Base-by-base conservation (phyloP, 352 stramenopile species). In the Phytopythium cucurbitacearum region DNA sequence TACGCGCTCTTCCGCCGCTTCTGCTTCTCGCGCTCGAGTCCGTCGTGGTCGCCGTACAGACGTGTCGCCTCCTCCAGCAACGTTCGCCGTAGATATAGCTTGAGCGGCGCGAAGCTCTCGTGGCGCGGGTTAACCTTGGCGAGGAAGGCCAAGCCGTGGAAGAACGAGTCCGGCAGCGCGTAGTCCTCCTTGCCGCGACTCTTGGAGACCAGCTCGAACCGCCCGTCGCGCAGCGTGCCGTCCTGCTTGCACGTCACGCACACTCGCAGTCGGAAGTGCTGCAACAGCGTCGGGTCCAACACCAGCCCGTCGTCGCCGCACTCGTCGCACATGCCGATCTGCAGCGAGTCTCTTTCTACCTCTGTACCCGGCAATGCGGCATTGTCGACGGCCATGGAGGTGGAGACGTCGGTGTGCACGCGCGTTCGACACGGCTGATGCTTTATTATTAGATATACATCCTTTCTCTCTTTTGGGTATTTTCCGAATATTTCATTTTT, bases 211-310 rank as follows among this genome's bases (percentile, higher is more conserved):
- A 90, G 40, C 63, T 86, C 72, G 63, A 87, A 90, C 42, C 61
- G 53, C 10, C 79, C 73, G 40, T 67, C 51, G n/a, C 59, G 65
- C 28, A 85, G 56, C 21, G 72, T 85, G 39, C 57, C 53, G 55
- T 85, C 63, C 44, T 90, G 80, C 46, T 82, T 87, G 61, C 80
- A 90, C 3, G 48, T 59, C 38, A 87, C 33, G n/a, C 80, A 90
- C 50, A 90, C 76, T 4, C 47, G 49, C 36, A 90, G 46, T 11
- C 67, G 59, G 51, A 90, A 90, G 50, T 84, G 60, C 40, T 76
- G 57, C 33, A 73, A 48, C 16, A 90, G 49, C 9, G 83, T 21
- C 8, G 53, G 55, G 50, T 90, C 80, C 40, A 90, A 51, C 13
- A 79, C 67, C 41, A 76, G 40, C 4, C 57, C 64, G n/a, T 81